These are phyloP conservation scores for Solanum medicagineum DNA, from an alignment of 257 asterid species.

Conservation along the genomic window DNA sequence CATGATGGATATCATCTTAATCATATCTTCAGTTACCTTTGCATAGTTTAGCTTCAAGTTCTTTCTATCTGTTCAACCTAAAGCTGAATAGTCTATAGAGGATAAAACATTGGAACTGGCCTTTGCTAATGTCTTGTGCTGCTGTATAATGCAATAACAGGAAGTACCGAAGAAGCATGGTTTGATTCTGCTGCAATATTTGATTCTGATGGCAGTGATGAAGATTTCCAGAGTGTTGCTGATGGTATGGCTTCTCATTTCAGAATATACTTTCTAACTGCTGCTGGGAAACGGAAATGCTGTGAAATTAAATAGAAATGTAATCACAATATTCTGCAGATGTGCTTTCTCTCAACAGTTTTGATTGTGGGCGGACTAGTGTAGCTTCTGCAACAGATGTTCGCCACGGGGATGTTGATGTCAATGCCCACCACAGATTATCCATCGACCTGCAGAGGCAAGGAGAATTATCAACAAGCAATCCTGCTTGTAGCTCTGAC, in stretches of 20 bases:
- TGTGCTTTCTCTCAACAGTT: constrained; percentile 30
- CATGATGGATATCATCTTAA: not conserved
- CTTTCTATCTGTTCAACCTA: not conserved
- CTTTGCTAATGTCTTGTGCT: not conserved
- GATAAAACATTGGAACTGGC: not conserved
- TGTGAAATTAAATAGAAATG: not conserved
- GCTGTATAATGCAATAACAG: constrained; percentile 18
- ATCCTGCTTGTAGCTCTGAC: constrained; percentile 33
- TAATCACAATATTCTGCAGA: constrained; percentile 27
- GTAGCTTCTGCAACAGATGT: constrained; percentile 11
- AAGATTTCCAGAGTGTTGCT: constrained; percentile 79
- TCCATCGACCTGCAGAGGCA: constrained; percentile 20
- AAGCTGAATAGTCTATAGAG: not conserved
- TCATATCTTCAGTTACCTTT: not conserved
- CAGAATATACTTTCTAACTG: not conserved
- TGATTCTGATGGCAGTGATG: constrained; percentile 86
- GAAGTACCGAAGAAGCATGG: constrained; percentile 82
- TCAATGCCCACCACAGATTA: constrained; percentile 2
- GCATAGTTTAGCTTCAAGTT: not conserved
- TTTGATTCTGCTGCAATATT: constrained; percentile 64
- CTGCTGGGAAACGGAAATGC: not conserved
- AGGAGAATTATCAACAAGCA: constrained; percentile 13
- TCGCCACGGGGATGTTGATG: constrained; percentile 21
- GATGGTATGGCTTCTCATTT: constrained; percentile 43
- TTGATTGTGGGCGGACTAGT: constrained; percentile 23